Percentiles rank a stretch among this genome's conserved stretches.
phyloP scores from a whole-genome alignment of 2,329 filamentous ascomycete species.

The Penicillium sp. region DNA sequence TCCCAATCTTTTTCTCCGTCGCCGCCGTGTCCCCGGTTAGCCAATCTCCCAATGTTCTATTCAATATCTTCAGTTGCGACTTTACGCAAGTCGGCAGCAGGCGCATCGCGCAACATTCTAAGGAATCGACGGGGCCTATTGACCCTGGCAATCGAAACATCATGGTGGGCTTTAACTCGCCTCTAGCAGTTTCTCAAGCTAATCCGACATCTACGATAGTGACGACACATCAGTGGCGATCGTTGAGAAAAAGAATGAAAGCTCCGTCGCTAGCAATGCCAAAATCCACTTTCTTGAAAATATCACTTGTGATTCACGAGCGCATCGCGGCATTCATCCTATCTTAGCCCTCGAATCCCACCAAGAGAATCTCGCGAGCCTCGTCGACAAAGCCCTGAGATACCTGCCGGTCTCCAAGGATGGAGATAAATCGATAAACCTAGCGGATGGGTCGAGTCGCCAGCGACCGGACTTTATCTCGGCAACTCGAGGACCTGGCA shows the following conservation, averaged over 20 bases:
- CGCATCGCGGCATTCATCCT: constrained; percentile 77
- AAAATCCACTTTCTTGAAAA: constrained; percentile 76
- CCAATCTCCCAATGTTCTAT: constrained; percentile 27
- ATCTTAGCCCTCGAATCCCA: constrained; percentile 73
- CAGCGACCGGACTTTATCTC: constrained; percentile 77
- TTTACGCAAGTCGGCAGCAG: constrained; percentile 21
- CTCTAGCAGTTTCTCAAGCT: not conserved
- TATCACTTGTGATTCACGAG: constrained; percentile 74
- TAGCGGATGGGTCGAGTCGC: constrained; percentile 30
- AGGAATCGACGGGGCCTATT: constrained; percentile 32
- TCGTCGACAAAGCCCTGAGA: constrained; percentile 65
- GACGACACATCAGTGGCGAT: constrained; percentile 92
- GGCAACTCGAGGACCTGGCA: constrained; percentile 87
- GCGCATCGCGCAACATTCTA: constrained; percentile 5
- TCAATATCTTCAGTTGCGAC: constrained; percentile 14
- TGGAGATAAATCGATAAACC: constrained; percentile 12
- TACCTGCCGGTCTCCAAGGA: constrained; percentile 49
- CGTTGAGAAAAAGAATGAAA: constrained; percentile 56
- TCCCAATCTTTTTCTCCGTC: constrained; percentile 20
- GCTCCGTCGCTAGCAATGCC: constrained; percentile 37
- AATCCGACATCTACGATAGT: constrained; percentile 41
- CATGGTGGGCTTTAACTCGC: constrained; percentile 36
- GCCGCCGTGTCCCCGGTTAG: not conserved
- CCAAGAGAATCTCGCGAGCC: constrained; percentile 64
- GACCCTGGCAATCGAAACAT: constrained; percentile 50